Percentiles rank a stretch among this genome's conserved stretches.
These are phyloP conservation scores for Tetradesmus lagerheimii DNA, from an alignment of 139 green algal species.

Conservation along the genomic window DNA sequence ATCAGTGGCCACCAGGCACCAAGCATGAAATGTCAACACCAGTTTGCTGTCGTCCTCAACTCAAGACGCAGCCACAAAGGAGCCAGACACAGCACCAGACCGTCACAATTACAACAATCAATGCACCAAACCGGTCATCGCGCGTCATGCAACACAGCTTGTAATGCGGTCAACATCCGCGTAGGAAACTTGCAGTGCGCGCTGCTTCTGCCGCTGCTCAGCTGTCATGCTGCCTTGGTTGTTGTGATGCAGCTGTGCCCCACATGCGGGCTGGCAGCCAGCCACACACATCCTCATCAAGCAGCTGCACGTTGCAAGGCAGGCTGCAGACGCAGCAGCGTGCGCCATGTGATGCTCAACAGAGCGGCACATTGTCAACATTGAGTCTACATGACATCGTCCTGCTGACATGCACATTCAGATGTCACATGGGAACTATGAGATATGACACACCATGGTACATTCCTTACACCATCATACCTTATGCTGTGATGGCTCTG, in stretches of 20 bases:
- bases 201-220: neutral
- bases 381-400: neutral
- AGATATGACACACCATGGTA: no score
- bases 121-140: neutral
- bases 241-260: neutral
- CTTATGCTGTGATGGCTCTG: neutral
- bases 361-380: no score
- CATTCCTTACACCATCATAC: no score
- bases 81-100: neutral
- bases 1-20: neutral
- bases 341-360: neutral
- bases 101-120: neutral
- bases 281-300: neutral
- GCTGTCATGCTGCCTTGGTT: neutral
- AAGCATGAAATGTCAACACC: neutral
- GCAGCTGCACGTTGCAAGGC: neutral
- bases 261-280: neutral
- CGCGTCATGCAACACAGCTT: neutral
- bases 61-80: neutral
- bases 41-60: neutral
- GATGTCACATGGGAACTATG: no score
- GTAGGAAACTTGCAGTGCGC: neutral
- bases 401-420: neutral
- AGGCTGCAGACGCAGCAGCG: neutral
- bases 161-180: neutral